Conservation (phyloP, 345 rosid species). For the Arabidopsis thaliana region DNA sequence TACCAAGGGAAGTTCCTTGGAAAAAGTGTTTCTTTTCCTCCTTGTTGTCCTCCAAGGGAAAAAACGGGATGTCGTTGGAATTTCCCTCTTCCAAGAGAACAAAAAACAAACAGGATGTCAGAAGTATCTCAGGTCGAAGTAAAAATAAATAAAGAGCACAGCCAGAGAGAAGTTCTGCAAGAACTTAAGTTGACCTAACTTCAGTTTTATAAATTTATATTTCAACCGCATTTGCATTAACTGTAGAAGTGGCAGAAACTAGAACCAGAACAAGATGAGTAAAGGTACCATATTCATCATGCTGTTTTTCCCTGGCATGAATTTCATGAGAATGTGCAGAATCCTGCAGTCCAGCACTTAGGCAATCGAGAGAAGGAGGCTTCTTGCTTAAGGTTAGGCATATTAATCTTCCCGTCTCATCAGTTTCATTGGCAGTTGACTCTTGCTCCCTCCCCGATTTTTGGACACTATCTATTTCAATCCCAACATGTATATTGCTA, state of each 20-base stretch:
- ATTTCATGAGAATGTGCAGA: slow-evolving; percentile 42
- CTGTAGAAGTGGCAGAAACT: slow-evolving; percentile 27
- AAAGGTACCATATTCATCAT: slow-evolving; percentile 55
- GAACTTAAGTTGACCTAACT: slow-evolving; percentile 12
- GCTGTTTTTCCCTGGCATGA: slow-evolving; percentile 42
- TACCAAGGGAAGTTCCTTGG: slow-evolving; percentile 55
- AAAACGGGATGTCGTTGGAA: slow-evolving; percentile 55
- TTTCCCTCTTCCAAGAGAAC: slow-evolving; percentile 47
- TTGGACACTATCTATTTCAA: slow-evolving; percentile 33
- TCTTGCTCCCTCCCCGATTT: slow-evolving; percentile 40
- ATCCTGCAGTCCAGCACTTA: slow-evolving; percentile 48
- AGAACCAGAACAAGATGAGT: slow-evolving; percentile 18
- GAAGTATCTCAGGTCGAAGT: slow-evolving; percentile 35
- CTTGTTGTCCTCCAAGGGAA: slow-evolving; percentile 44
- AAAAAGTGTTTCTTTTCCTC: slow-evolving; percentile 38
- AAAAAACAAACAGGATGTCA: slow-evolving; percentile 43
- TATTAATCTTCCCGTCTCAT: slow-evolving; percentile 44
- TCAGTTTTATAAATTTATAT: slow-evolving; percentile 5
- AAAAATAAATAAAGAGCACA: slow-evolving; percentile 6
- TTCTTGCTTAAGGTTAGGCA: slow-evolving; percentile 61
- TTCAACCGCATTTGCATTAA: slow-evolving; percentile 4
- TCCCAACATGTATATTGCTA: slow-evolving; percentile 37
- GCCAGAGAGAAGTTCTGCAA: slow-evolving; percentile 21
- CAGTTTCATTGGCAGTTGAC: slow-evolving; percentile 34
- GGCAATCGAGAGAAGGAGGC: slow-evolving; percentile 52